Evolutionary conservation across 2,329 filamentous ascomycete genomes (phyloP).

Genomic region (Talaromyces funiculosus): DNA sequence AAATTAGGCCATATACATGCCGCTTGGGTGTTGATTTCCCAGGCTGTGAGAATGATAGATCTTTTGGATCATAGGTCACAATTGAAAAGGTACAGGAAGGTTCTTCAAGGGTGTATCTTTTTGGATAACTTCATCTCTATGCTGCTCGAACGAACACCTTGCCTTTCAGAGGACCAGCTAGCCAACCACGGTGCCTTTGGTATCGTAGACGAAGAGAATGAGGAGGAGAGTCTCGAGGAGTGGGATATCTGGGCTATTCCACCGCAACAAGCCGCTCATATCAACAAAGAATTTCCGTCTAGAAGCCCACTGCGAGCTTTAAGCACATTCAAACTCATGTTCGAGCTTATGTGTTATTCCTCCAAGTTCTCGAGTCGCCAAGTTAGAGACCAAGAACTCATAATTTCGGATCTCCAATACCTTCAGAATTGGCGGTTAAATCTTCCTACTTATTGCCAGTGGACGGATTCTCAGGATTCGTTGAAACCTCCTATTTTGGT

Average conservation of each 20-base stretch:
- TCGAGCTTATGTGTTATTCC: neutral
- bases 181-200: neutral
- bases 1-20: slow-evolving; percentile 45
- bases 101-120: slow-evolving; percentile 2
- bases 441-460: neutral
- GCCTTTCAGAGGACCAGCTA: neutral
- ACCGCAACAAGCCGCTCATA: neutral
- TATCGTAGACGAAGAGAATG: neutral
- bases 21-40: slow-evolving; percentile 50
- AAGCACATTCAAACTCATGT: neutral
- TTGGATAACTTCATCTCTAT: neutral
- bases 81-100: neutral
- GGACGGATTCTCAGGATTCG: slow-evolving; percentile 1
- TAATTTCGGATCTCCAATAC: neutral
- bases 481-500: neutral
- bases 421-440: neutral
- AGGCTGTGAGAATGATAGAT: slow-evolving; percentile 1
- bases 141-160: neutral
- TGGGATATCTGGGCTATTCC: slow-evolving; percentile 1
- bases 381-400: neutral
- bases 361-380: neutral
- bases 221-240: neutral
- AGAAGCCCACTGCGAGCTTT: neutral
- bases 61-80: neutral
- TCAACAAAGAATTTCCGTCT: neutral